These are phyloP conservation scores for Ceratobasidium sp. DNA, from an alignment of 1,284 basidiomycete species.

Conservation along the genomic window DNA sequence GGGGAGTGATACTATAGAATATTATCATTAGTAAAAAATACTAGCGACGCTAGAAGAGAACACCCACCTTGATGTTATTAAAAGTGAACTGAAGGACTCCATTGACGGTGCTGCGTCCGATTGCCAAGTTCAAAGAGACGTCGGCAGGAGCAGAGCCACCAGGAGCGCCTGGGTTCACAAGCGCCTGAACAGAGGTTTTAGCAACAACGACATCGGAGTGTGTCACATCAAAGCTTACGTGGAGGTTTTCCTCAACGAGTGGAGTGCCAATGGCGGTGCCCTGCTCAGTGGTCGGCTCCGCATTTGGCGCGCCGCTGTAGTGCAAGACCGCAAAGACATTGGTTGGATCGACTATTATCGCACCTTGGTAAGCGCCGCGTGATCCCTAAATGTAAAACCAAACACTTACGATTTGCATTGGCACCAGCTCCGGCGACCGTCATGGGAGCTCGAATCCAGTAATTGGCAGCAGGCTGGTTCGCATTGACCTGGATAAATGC, in stretches of 20 bases:
- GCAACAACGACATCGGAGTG: neutral
- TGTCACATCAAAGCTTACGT: neutral
- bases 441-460: conserved; percentile 39
- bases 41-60: neutral
- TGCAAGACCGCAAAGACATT: conserved; percentile 37
- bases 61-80: conserved; percentile 30
- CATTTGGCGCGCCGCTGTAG: conserved; percentile 19
- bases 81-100: conserved; percentile 33
- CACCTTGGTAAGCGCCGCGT: neutral
- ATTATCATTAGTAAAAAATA: neutral
- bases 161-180: conserved; percentile 29
- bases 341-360: conserved; percentile 23
- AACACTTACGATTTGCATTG: conserved; percentile 27
- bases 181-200: neutral
- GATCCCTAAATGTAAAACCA: neutral
- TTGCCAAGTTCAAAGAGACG: conserved; percentile 23
- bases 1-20: conserved; percentile 17
- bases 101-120: conserved; percentile 27
- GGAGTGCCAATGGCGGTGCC: conserved; percentile 22
- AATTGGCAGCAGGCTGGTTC: conserved; percentile 32
- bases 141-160: conserved; percentile 39
- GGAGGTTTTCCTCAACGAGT: conserved; percentile 29
- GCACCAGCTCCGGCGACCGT: conserved; percentile 33
- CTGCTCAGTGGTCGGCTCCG: conserved; percentile 36
- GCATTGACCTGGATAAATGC: conserved; percentile 15